A percentile compares a stretch with the other conserved stretches of the same genome.
Conservation (phyloP, 305 asterid genomes). For the Nicotiana rustica region DNA sequence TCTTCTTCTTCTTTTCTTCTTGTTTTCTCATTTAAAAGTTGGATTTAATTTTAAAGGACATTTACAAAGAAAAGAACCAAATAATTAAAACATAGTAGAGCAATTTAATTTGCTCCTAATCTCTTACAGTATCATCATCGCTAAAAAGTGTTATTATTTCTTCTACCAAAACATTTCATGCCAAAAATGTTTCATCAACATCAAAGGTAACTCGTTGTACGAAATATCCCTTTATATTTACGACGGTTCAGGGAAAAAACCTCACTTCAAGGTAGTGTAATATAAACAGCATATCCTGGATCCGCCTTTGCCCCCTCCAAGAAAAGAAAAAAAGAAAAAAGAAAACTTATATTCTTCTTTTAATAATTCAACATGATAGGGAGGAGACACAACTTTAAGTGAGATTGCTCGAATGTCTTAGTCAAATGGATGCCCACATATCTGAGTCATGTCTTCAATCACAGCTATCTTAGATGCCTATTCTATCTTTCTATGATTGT, state of each 20-base stretch:
- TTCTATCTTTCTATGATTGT: constrained; percentile 74
- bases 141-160: neutral
- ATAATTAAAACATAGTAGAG: neutral
- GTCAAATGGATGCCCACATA: constrained; percentile 69
- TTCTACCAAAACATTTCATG: neutral
- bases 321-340: neutral
- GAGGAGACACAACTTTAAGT: constrained; percentile 12
- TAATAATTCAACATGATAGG: constrained; percentile 23
- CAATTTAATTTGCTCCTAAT: constrained; percentile 8
- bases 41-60: neutral
- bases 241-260: too few species aligned
- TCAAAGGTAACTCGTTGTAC: too few species aligned
- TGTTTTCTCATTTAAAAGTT: neutral
- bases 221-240: too few species aligned
- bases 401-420: constrained; percentile 61
- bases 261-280: too few species aligned
- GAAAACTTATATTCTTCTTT: neutral
- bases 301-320: too few species aligned
- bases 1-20: neutral
- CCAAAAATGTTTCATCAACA: neutral
- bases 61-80: neutral
- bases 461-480: constrained; percentile 68
- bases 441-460: constrained; percentile 67
- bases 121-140: neutral
- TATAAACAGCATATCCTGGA: too few species aligned